Evolutionary conservation across 2,329 filamentous ascomycete genomes (phyloP).

Genomic region (Byssochlamys sp.): DNA sequence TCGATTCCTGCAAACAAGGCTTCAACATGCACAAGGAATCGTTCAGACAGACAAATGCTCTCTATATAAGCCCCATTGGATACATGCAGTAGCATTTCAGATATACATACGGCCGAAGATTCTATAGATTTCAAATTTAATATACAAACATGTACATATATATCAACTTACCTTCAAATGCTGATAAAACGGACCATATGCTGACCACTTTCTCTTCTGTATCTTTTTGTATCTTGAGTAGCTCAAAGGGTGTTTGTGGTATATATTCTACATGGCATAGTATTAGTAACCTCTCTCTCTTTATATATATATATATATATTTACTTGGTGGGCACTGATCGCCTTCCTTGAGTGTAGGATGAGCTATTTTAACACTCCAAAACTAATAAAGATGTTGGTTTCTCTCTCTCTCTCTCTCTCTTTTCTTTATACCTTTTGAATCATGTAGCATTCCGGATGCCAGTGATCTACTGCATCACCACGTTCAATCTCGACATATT

Average conservation of each 20-base stretch:
- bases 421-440: too few relatives aligned
- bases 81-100: constrained; percentile 95
- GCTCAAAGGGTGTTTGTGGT: too few relatives aligned
- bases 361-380: constrained; percentile 86
- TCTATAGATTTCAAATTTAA: too few relatives aligned
- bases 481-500: constrained; percentile 96
- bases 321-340: too few relatives aligned
- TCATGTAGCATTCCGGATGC: constrained; percentile 99
- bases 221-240: constrained; percentile 76
- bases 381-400: too few relatives aligned
- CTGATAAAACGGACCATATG: constrained; percentile 95
- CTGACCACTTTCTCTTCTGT: constrained; percentile 97
- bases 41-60: constrained; percentile 85
- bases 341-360: constrained; percentile 57
- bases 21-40: constrained; percentile 93
- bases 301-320: too few relatives aligned
- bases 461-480: constrained; percentile 98
- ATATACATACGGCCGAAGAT: constrained; percentile 94
- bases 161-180: too few relatives aligned
- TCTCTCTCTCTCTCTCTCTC: too few relatives aligned
- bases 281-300: too few relatives aligned
- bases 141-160: too few relatives aligned
- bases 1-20: constrained; percentile 84
- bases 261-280: too few relatives aligned
- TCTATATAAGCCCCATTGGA: constrained; percentile 96